Evolutionary conservation across 2,329 filamentous ascomycete genomes (phyloP).

Genomic region (Xylariaceae sp.): DNA sequence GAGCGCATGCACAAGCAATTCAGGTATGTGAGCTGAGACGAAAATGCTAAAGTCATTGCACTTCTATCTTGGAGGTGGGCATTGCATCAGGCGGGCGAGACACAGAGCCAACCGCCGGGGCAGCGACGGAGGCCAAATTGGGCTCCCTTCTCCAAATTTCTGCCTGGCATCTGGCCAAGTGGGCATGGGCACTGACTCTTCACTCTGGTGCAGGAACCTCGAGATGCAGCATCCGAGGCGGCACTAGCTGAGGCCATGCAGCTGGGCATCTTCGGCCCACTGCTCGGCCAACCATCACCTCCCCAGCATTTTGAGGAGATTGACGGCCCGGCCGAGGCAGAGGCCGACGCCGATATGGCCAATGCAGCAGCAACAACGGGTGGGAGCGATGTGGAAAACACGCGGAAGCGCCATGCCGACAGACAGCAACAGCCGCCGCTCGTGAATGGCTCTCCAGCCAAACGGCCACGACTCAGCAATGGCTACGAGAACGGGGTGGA

Average conservation of each 20-base stretch:
- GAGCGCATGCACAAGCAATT: constrained; percentile 40
- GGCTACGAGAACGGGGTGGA: constrained; percentile 50
- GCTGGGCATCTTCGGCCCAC: constrained; percentile 50
- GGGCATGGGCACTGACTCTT: constrained; percentile 34
- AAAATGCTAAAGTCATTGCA: constrained; percentile 1
- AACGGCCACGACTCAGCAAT: constrained; percentile 54
- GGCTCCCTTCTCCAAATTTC: constrained; percentile 17
- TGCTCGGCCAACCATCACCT: constrained; percentile 37
- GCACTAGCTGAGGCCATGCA: constrained; percentile 39
- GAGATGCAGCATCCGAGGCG: constrained; percentile 33
- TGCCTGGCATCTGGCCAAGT: constrained; percentile 20
- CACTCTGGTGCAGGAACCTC: constrained; percentile 39
- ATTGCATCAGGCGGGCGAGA: constrained; percentile 16
- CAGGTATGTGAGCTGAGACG: constrained; percentile 34
- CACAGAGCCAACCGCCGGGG: constrained; percentile 11
- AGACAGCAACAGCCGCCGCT: constrained; percentile 35
- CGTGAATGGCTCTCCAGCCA: constrained; percentile 49
- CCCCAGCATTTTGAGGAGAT: constrained; percentile 11
- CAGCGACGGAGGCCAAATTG: constrained; percentile 15
- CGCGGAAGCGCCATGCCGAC: constrained; percentile 44
- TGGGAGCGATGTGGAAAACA: constrained; percentile 27
- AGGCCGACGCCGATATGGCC: constrained; percentile 22
- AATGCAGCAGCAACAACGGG: constrained; percentile 12
- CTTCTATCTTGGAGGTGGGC: constrained; percentile 10
- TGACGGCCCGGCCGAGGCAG: constrained; percentile 24